phyloP scores from a whole-genome alignment of 148 eudicot species.

The Silene conica region DNA sequence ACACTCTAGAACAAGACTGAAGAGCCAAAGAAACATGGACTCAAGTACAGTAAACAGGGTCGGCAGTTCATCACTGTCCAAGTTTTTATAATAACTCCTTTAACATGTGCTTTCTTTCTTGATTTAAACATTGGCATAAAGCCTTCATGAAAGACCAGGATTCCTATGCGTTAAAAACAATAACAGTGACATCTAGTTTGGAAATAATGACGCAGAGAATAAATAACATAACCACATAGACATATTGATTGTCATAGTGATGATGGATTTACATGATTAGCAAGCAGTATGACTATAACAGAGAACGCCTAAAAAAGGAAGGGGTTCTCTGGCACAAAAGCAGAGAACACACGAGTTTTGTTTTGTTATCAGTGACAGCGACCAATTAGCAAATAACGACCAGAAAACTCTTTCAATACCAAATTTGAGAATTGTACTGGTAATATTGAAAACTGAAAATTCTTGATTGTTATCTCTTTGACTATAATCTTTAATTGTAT shows the following conservation, averaged over 20 bases:
- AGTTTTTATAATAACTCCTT: no score
- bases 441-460: not conserved
- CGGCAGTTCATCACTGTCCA: no score
- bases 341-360: not conserved
- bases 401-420: not conserved
- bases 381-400: not conserved
- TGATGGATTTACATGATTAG: not conserved
- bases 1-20: no score
- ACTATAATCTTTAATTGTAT: not conserved
- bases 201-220: not conserved
- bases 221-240: not conserved
- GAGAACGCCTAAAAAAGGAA: not conserved
- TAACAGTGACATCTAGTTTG: no score
- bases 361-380: not conserved
- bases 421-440: not conserved
- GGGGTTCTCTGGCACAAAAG: not conserved
- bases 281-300: not conserved
- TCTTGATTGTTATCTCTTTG: not conserved
- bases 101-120: not conserved
- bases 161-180: no score
- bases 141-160: not conserved
- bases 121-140: not conserved
- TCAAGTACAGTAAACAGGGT: no score
- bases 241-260: not conserved
- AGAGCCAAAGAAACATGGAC: no score